Evolutionary conservation across 768 basidiomycete species (phyloP), one percentile per base, ranked within the genome.

Genomic region (Scleroderma bovista): DNA sequence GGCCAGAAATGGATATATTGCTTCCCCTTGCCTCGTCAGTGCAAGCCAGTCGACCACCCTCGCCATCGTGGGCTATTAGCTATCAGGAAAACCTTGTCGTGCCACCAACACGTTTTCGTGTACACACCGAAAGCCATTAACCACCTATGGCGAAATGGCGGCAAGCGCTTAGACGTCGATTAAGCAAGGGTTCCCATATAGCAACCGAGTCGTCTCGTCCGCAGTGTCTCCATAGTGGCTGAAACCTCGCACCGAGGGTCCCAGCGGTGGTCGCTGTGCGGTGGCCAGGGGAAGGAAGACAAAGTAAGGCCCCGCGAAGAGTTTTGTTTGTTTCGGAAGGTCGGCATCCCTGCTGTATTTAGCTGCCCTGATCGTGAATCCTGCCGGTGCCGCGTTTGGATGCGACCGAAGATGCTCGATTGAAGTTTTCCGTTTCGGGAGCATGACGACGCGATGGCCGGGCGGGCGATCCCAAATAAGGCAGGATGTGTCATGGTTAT

Each of bases 361-460:
- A 63, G 74, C 64, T 8, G 44, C 45, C 56, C 62, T 67, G 59
- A 67, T 67, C 69, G 57, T 60, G 58, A 62, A 73, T 75, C 73
- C 70, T 72, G 71, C 73, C 75, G 75, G 68, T 69, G 74, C 67
- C 68, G 64, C 67, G 68, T 66, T 64, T 60, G 61, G 60, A 56
- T 58, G 56, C 57, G 61, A 57, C 34, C 50, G 47, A 48, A 52
- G 63, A 61, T 60, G 63, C 62, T 63, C 63, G 56, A 50, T 56
- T 57, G 46, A 40, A 22, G n/a, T 48, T 54, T 70, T 61, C 69
- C 70, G 62, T 67, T 71, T 75, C 55, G 60, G 60, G 48, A 43
- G n/a, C 37, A 47, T 46, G 34, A 57, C 64, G 66, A 70, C 67
- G 69, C 69, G 67, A 68, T 65, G 69, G 69, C 71, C 69, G 72